Conservation (phyloP, 352 stramenopile species). For the Globisporangium apiculatum region DNA sequence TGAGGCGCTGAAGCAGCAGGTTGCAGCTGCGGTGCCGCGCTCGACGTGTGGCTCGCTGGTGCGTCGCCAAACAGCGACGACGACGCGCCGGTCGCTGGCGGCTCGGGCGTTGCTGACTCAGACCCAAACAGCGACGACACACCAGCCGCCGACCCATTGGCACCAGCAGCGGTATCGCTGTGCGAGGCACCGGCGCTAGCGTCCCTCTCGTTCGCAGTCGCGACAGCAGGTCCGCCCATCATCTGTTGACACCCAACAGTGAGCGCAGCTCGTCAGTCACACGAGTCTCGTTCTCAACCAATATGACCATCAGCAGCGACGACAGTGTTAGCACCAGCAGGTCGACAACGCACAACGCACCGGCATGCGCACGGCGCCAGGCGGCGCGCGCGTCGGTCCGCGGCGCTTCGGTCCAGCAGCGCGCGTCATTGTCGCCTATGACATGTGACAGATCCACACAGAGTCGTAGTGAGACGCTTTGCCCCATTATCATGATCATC, state of each 20-base stretch:
- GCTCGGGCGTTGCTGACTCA: not conserved
- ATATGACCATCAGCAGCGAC: too few relatives aligned
- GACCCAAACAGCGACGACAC: not conserved
- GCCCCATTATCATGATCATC: too few relatives aligned
- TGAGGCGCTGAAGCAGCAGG: not conserved
- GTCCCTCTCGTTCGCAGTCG: not conserved
- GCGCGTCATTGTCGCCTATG: conserved; percentile 67
- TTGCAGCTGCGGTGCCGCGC: conserved; percentile 5
- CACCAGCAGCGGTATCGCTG: not conserved
- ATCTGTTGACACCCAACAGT: conserved; percentile 14
- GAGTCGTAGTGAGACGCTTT: not conserved
- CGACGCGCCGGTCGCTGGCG: not conserved
- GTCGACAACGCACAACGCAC: conserved; percentile 14
- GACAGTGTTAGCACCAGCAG: too few relatives aligned
- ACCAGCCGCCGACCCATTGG: not conserved
- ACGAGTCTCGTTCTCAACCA: too few relatives aligned
- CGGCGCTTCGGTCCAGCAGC: conserved; percentile 71
- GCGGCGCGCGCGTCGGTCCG: conserved; percentile 50
- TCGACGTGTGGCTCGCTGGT: not conserved
- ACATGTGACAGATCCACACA: not conserved
- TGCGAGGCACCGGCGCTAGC: not conserved
- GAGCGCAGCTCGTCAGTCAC: conserved; percentile 1
- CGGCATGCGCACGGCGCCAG: conserved; percentile 56
- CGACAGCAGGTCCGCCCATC: conserved; percentile 21
- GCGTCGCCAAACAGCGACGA: conserved; percentile 11